Base-by-base conservation (phyloP, 768 basidiomycete genomes). In the Dacryopinax primogenitus region DNA sequence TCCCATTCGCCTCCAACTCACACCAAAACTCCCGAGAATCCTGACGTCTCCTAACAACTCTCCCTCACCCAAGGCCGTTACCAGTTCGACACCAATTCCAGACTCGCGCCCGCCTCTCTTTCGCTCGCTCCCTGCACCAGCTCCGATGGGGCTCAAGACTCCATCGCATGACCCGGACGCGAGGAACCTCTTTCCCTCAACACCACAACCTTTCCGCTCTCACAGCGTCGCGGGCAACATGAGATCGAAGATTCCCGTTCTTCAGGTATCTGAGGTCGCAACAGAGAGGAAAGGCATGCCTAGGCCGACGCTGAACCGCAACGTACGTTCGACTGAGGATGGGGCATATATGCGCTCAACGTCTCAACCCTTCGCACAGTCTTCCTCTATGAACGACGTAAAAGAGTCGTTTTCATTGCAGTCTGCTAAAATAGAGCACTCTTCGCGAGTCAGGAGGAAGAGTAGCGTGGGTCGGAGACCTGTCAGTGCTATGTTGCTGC, bases 141-240 rank as follows among this genome's bases (percentile, higher is more conserved):
- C 51, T 9, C 51, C 51, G 51, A 58, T 58, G 51, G 45, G 45
- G 9, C 23, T 15, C 7, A 9, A 47, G 9, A 58, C 51, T 4
- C 51, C 51, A 26, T 3, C 30, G 4, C 51, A 58, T 30, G 51
- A 58, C 26, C 51, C 51, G 51, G 51, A 58, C 30, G 51, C 51
- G 51, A 58, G 51, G 51, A 58, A 58, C 13, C 51, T 58, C 51
- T 58, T 58, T 30, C 51, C 51, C 3, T 58, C 51, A 58, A 58
- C 51, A 58, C 51, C 51, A 3, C 51, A 58, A 58, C 51, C 51
- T 28, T 3, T 30, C 9, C 51, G 51, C 26, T 58, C 51, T 13
- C 51, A 58, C 26, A 58, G 13, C 26, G 32, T 58, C 4, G 51
- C 51, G 13, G 32, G 26, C 51, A 58, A 58, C 51, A 58, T 58